Evolutionary conservation across 768 basidiomycete species (phyloP), one percentile per base, ranked within the genome.

Genomic region (Russula compacta): DNA sequence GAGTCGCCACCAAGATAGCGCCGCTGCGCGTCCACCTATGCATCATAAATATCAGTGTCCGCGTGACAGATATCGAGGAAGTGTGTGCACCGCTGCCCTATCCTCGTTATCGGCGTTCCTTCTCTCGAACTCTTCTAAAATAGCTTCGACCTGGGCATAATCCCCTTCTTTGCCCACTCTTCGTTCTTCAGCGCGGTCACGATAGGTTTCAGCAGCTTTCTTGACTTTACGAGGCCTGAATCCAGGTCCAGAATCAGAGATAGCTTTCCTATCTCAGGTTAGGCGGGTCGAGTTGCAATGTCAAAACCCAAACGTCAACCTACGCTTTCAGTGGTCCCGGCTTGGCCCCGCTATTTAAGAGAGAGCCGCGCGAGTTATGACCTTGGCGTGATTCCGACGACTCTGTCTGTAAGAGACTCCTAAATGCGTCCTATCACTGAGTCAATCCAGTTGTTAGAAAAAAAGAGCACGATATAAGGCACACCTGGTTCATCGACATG

Each of bases 191-290:
- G 90, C 89, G 47, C 89, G 82, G 70, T 93, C 84, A 36, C 88
- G 82, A 67, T 92, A 92, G 63, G 74, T 77, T 17, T 71, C 68
- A 11, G 80, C 80, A 0, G 73, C 62, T 7, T 70, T 62, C 74
- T 85, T 89, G 43, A 92, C 77, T 67, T 86, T 90, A 53, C 92
- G 79, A 11, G 92, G 92, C 67, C 91, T 91, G 72, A 94, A 93
- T 0, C 81, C 78, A 19, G 87, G 82, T 61, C 84, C 75, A 1
- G 81, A 78, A 12, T 81, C 69, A 56, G 78, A 75, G 21, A 79
- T 70, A 4, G 75, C 71, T 69, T 82, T 83, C 58, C 81, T 82
- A 40, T 10, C 14, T 38, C 32, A 35, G n/a, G 19, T 36, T 12
- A 42, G 24, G 24, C 21, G 29, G 19, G 39, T 42, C 49, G 29